Conservation (phyloP, 2,329 filamentous ascomycete species). For the Stagonosporopsis chrysanthemi region DNA sequence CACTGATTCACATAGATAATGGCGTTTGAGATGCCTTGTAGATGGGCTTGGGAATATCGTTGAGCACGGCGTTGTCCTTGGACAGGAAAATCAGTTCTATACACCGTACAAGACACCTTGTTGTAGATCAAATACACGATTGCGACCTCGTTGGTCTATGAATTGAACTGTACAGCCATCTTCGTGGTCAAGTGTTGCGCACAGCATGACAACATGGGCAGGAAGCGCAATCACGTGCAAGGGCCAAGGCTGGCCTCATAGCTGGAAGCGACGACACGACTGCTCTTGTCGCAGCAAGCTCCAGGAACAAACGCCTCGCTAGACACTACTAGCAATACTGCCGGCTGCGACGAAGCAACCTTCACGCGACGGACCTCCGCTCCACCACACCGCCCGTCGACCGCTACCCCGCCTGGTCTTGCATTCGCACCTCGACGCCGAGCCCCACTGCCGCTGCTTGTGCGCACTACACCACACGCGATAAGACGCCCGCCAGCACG, state of each 20-base stretch:
- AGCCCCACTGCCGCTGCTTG: constrained; percentile 18
- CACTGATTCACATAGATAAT: not conserved
- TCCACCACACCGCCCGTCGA: constrained; percentile 9
- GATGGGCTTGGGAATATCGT: constrained; percentile 1
- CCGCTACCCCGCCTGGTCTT: constrained; percentile 17
- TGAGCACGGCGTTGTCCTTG: constrained; percentile 11
- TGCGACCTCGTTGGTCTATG: not conserved
- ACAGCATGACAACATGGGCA: not conserved
- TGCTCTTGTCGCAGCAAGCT: constrained; percentile 3
- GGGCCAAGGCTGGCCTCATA: constrained; percentile 14
- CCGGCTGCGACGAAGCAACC: not conserved
- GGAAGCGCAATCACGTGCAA: constrained; percentile 10
- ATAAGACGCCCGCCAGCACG: constrained; percentile 10
- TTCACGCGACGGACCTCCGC: not conserved
- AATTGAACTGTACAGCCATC: too few species aligned
- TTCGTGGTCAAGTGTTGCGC: not conserved
- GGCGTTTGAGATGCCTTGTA: constrained; percentile 9
- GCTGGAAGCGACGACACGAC: constrained; percentile 16
- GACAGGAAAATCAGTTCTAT: not conserved
- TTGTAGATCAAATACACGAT: constrained; percentile 10
- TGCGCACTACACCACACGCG: constrained; percentile 15
- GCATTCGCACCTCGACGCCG: constrained; percentile 14
- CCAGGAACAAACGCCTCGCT: not conserved
- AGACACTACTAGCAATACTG: not conserved
- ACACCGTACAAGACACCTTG: constrained; percentile 7